A percentile compares a stretch with the other conserved stretches of the same genome.
These are phyloP conservation scores for Coprinellus micaceus DNA, from an alignment of 768 basidiomycete species.

Conservation along the genomic window DNA sequence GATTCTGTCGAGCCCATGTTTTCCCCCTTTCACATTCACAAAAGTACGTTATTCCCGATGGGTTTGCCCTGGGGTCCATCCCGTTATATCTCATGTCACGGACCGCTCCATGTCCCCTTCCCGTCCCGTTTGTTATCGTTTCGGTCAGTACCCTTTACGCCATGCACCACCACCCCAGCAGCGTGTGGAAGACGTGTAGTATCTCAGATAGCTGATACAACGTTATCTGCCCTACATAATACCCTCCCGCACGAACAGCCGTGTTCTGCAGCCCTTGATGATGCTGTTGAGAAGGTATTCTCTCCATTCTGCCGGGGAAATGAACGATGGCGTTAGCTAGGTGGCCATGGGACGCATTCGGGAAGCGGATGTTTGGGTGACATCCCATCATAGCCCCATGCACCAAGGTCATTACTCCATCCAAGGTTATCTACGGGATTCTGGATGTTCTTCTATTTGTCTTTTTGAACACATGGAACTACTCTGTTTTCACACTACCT, in stretches of 20 bases:
- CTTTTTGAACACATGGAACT: background rate
- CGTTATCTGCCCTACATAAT: background rate
- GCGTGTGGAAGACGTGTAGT: background rate
- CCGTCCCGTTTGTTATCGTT: slow-evolving; percentile 1
- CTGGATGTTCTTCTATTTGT: slow-evolving; percentile 7
- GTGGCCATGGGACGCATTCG: background rate
- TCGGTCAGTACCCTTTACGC: background rate
- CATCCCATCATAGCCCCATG: slow-evolving; percentile 7
- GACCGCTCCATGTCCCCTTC: background rate
- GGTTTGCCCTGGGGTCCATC: background rate
- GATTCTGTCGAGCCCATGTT: background rate
- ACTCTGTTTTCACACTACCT: slow-evolving; percentile 10
- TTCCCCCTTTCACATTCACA: background rate
- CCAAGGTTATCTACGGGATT: background rate
- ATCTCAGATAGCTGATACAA: background rate
- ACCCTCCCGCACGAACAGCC: background rate
- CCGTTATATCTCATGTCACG: background rate
- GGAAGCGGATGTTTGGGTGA: slow-evolving; percentile 2
- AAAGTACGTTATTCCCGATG: background rate
- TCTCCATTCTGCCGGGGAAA: background rate
- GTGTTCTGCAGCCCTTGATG: background rate
- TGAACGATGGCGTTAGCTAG: slow-evolving; percentile 1
- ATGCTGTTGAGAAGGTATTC: background rate
- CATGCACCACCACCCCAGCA: background rate
- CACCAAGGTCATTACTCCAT: slow-evolving; percentile 9